phyloP scores from a whole-genome alignment of 306 rosid species.

The Arachis hypogaea region DNA sequence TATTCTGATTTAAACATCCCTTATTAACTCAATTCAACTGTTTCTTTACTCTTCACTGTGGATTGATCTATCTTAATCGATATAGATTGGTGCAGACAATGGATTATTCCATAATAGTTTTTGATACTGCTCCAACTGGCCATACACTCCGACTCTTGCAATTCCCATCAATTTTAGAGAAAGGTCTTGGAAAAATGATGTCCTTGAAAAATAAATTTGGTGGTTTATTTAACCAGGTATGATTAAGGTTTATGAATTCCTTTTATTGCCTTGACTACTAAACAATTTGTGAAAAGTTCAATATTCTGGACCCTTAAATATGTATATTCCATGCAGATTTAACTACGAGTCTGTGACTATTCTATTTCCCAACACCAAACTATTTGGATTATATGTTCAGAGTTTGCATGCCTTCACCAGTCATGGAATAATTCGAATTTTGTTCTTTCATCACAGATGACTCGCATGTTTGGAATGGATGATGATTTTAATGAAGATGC shows the following conservation, averaged over 20 bases:
- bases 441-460: constrained; percentile 61
- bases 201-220: constrained; percentile 96
- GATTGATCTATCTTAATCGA: constrained; percentile 27
- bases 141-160: constrained; percentile 94
- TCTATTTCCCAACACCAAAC: background rate
- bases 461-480: constrained; percentile 88
- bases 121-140: constrained; percentile 99
- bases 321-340: constrained; percentile 12
- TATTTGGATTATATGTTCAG: background rate
- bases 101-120: constrained; percentile 97
- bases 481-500: constrained; percentile 97
- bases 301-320: background rate
- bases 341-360: constrained; percentile 14
- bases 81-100: constrained; percentile 96
- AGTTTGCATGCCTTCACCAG: constrained; percentile 11
- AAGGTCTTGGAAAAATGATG: constrained; percentile 93
- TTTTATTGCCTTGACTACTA: background rate
- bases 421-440: constrained; percentile 13
- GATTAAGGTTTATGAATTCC: background rate
- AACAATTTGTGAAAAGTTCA: background rate
- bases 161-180: constrained; percentile 95
- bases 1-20: constrained; percentile 12
- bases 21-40: constrained; percentile 7
- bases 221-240: constrained; percentile 86
- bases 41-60: constrained; percentile 7